Evolutionary conservation across 1,284 basidiomycete genomes (phyloP), one percentile per base, ranked within the genome.

Genomic region (Takashimella koratensis): DNA sequence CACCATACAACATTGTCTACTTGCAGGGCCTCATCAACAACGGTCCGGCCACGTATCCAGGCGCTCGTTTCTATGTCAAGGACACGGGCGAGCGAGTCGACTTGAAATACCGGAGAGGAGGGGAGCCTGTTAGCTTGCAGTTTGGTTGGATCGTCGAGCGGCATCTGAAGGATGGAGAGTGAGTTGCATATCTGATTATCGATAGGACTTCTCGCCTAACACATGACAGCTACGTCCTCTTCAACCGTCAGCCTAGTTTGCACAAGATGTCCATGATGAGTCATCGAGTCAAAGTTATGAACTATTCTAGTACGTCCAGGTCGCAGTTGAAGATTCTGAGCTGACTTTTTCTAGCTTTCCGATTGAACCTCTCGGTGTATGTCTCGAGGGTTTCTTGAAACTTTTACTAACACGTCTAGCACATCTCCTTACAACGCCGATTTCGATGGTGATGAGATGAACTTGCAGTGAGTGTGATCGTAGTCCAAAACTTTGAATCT

Each of bases 251-350:
- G 72, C 96, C 96, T 2, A 90, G 86, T 81, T 77, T 98, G 76
- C 96, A 99, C 78, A 99, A 98, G 78, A 98, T 98, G 96, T 95
- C 90, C 81, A 98, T 98, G 96, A 98, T 98, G 96, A 92, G 90
- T 76, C 96, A 99, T 79, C 85, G 96, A 41, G 90, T 98, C 47
- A 92, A 90, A 71, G 80, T 99, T 54, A 97, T 98, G 94, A 90
- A 91, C 30, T 98, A 98, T 77, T 98, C 96, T 24, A 98, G 90
- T 93, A 71, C 76, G 89, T 82, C 43, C n/a, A n/a, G n/a, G n/a
- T 51, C 42, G 30, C 16, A 8, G 47, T 40, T 42, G 25, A 19
- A 20, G 40, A 5, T 8, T 48, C 12, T 52, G 50, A 57, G 69
- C 75, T 81, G 41, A 80, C 67, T 27, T 57, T 61, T 53, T 51